A percentile compares a stretch with the other conserved stretches of the same genome.
phyloP scores from a whole-genome alignment of 2,329 filamentous ascomycete genomes.

The Pleomassaria siparia region DNA sequence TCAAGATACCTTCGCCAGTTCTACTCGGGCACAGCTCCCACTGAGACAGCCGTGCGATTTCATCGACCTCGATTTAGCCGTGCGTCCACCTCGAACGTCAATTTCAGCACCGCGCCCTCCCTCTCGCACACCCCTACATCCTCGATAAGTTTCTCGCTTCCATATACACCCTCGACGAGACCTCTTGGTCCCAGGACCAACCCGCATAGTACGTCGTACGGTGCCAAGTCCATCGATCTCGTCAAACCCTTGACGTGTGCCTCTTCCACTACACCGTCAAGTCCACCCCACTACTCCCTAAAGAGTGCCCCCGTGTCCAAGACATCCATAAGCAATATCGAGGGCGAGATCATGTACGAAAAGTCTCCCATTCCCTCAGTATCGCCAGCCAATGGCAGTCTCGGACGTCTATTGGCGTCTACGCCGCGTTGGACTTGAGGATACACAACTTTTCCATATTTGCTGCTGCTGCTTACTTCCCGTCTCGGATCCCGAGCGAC shows the following conservation, averaged over 20 bases:
- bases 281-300: conserved; percentile 36
- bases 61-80: conserved; percentile 39
- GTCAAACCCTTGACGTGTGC: conserved; percentile 42
- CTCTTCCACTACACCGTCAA: conserved; percentile 34
- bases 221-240: conserved; percentile 47
- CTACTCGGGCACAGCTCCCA: conserved; percentile 29
- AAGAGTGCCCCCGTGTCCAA: conserved; percentile 36
- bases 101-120: conserved; percentile 45
- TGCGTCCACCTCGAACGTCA: conserved; percentile 38
- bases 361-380: conserved; percentile 36
- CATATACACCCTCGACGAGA: conserved; percentile 42
- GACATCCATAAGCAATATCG: conserved; percentile 37
- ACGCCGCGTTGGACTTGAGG: not conserved
- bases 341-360: conserved; percentile 42
- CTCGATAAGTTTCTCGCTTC: conserved; percentile 48
- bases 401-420: conserved; percentile 37
- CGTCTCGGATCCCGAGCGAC: not conserved
- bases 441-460: not conserved
- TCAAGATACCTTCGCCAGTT: conserved; percentile 47
- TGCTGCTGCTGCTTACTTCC: not conserved
- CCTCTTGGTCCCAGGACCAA: conserved; percentile 44
- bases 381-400: conserved; percentile 40
- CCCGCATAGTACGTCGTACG: conserved; percentile 42
- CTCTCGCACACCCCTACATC: conserved; percentile 51
- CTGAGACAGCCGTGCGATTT: conserved; percentile 24